Conservation (phyloP, 805 yeast species). For the Henningerozyma blattae region DNA sequence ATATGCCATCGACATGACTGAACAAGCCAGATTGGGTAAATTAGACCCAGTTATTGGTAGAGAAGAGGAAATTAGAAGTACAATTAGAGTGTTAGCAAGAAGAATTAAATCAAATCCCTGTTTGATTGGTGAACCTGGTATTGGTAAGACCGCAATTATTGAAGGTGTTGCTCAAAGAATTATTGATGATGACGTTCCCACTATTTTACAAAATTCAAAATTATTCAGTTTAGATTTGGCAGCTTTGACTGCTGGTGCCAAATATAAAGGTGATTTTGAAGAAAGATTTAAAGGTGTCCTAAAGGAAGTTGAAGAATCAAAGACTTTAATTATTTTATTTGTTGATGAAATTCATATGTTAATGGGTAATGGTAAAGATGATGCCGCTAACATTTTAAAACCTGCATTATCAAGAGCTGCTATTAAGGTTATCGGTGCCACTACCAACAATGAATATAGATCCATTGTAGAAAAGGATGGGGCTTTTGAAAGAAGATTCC, state of each 20-base stretch:
- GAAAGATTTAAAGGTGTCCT: constrained; percentile 95
- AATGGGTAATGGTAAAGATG: constrained; percentile 98
- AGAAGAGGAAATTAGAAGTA: constrained; percentile 94
- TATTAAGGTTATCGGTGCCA: constrained; percentile 96
- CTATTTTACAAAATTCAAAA: constrained; percentile 67
- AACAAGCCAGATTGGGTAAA: constrained; percentile 84
- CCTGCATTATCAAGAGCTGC: constrained; percentile 96
- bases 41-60: constrained; percentile 98
- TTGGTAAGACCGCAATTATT: constrained; percentile 95
- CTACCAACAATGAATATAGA: constrained; percentile 90
- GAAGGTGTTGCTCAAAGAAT: constrained; percentile 98
- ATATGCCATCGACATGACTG: constrained; percentile 90
- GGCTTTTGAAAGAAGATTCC: constrained; percentile 97
- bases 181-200: constrained; percentile 90
- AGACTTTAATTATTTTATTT: constrained; percentile 76
- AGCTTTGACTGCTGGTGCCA: constrained; percentile 96
- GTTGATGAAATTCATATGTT: constrained; percentile 98
- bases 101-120: constrained; percentile 96
- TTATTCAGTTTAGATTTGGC: constrained; percentile 88
- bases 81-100: constrained; percentile 91
- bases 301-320: constrained; percentile 83
- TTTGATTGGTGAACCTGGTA: constrained; percentile 97
- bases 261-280: constrained; percentile 96
- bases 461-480: constrained; percentile 91
- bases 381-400: constrained; percentile 91